Evolutionary conservation across 257 asterid genomes (phyloP), one percentile per base, ranked within the genome.

Genomic region (Fraxinus pennsylvanica): DNA sequence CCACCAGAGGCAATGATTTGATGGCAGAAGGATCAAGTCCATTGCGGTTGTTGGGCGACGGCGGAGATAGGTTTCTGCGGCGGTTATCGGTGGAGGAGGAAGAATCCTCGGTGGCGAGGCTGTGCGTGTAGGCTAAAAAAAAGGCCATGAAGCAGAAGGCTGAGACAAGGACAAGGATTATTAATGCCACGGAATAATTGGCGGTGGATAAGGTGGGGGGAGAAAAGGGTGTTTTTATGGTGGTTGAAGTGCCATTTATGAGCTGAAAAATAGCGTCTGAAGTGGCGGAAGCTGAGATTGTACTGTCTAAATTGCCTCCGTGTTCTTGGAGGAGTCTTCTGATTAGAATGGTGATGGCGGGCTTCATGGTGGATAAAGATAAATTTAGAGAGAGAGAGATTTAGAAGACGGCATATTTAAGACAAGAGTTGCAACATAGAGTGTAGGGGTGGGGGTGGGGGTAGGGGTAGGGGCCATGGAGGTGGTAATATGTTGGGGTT

Each of bases 1-100:
- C 68, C 33, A 85, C 79, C 9, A 77, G 47, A 1, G 89, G 90
- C 72, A 87, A 38, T 1, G 87, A 75, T 2, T 65, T 15, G 1
- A 82, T 25, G 6, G 76, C 21, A 1, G 86, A 38, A 1, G 81
- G 59, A 21, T 87, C 89, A 0, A 81, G 63, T 0, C 88, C 84
- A 61, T 81, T 81, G 41, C 22, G 9, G 72, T 14, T 30, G n/a
- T 13, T 12, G 4, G 21, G 72, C 1, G 76, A 27, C 2, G 78
- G 61, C 35, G 39, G 73, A 45, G 85, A 68, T 19, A 70, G 72
- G 74, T 72, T 29, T 47, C 82, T 74, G 25, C 81, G 79, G 57
- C 73, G 85, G 27, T 76, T 71, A 27, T 17, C 54, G 6, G 19
- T 45, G 54, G 4, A 3, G 54, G 19, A 45, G 54, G 19, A 45